Evolutionary conservation across 148 eudicot species (phyloP).

Genomic region (Rhododendron simsii): DNA sequence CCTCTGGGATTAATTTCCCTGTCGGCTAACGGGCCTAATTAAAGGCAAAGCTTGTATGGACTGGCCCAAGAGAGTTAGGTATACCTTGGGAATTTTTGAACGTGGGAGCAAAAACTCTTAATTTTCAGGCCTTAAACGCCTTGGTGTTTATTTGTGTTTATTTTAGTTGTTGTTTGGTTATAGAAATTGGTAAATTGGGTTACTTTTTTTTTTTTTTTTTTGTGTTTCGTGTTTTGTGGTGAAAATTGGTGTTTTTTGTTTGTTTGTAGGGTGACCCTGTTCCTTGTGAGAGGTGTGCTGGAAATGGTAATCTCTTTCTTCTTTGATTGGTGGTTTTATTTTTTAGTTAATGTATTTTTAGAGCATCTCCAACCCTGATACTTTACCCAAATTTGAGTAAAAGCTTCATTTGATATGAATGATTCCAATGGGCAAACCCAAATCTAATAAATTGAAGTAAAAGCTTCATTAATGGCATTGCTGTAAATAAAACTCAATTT

Average conservation of each 20-base stretch:
- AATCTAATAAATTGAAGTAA: neutral
- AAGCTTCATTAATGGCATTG: no score
- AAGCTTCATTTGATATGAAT: neutral
- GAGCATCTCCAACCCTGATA: neutral
- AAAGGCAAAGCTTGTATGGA: neutral
- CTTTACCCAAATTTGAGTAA: neutral
- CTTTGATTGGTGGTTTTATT: neutral
- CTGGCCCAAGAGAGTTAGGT: no score
- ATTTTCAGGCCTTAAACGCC: no score
- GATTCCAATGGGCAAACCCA: neutral
- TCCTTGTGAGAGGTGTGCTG: conserved; percentile 82
- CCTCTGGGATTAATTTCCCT: neutral
- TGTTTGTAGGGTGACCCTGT: conserved; percentile 85
- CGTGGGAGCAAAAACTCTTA: neutral
- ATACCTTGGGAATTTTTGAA: no score
- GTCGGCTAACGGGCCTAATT: neutral
- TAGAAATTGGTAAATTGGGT: neutral
- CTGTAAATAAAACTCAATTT: no score
- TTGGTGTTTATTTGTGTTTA: neutral
- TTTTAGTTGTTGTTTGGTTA: neutral
- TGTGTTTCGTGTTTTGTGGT: neutral
- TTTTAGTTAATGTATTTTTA: neutral
- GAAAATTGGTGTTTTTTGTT: neutral
- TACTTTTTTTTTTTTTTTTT: neutral
- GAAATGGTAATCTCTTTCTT: conserved; percentile 54